These are phyloP conservation scores for Fusarium albosuccineum DNA, from an alignment of 2,329 filamentous ascomycete genomes.

Conservation along the genomic window DNA sequence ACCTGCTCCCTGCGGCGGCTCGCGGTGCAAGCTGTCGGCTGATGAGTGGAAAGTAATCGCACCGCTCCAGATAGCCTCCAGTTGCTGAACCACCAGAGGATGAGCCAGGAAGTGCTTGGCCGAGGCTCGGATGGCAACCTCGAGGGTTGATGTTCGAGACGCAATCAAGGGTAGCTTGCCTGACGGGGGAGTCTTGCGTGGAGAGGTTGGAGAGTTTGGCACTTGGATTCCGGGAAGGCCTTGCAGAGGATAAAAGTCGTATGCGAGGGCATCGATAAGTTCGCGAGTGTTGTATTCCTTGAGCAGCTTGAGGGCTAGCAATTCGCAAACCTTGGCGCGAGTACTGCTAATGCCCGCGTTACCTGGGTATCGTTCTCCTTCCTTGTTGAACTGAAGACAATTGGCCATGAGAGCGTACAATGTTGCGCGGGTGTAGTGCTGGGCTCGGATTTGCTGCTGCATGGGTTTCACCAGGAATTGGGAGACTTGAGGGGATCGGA, in stretches of 20 bases:
- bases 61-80: constrained; percentile 98
- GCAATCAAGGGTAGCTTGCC: constrained; percentile 66
- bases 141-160: constrained; percentile 88
- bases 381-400: constrained; percentile 92
- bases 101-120: constrained; percentile 94
- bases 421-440: constrained; percentile 88
- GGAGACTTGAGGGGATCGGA: constrained; percentile 94
- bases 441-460: constrained; percentile 85
- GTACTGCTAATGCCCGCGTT: constrained; percentile 88
- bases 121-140: constrained; percentile 92
- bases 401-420: constrained; percentile 94
- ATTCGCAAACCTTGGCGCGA: constrained; percentile 88
- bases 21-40: constrained; percentile 85
- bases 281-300: constrained; percentile 92
- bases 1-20: constrained; percentile 45
- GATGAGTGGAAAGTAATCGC: constrained; percentile 94
- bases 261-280: constrained; percentile 92
- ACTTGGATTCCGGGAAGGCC: constrained; percentile 70
- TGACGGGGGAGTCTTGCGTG: constrained; percentile 52
- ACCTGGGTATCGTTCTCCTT: constrained; percentile 83
- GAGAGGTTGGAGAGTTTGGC: constrained; percentile 47
- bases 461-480: constrained; percentile 97
- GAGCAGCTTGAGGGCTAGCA: constrained; percentile 88
- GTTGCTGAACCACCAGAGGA: constrained; percentile 89
- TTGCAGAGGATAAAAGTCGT: constrained; percentile 94